Conservation (phyloP, 164 flowering plant genomes). For the Nymphaea colorata region DNA sequence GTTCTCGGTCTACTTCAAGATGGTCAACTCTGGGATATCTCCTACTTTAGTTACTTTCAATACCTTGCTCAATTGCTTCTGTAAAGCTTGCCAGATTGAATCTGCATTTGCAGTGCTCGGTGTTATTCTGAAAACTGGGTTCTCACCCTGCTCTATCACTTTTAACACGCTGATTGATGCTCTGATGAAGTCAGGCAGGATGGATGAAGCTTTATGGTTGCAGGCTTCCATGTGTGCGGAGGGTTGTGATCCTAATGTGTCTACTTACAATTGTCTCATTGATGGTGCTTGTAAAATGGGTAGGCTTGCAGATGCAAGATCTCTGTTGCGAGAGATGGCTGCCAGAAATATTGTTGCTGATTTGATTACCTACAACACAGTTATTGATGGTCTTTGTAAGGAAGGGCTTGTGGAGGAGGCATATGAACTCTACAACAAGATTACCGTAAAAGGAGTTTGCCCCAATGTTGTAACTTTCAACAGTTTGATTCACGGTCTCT, state of each 20-base stretch:
- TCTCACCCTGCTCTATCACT: conserved; percentile 15
- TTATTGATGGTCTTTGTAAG: conserved; percentile 19
- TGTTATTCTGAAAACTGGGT: conserved; percentile 19
- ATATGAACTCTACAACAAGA: conserved; percentile 5
- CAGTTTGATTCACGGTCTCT: conserved; percentile 18
- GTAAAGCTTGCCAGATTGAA: conserved; percentile 15
- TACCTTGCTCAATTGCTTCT: conserved; percentile 21
- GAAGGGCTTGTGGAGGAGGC: conserved; percentile 15
- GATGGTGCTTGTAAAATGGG: conserved; percentile 21
- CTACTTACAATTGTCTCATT: conserved; percentile 25
- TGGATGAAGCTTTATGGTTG: conserved; percentile 17
- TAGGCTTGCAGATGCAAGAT: conserved; percentile 14
- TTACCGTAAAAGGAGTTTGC: conserved; percentile 10
- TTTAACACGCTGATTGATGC: conserved; percentile 25
- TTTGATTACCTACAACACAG: conserved; percentile 12
- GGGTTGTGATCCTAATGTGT: conserved; percentile 20
- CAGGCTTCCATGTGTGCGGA: conserved; percentile 15
- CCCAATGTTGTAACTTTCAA: conserved; percentile 17
- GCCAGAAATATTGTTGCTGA: not conserved
- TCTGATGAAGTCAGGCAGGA: conserved; percentile 8
- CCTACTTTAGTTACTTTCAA: conserved; percentile 19
- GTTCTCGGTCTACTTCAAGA: conserved; percentile 8
- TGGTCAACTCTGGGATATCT: conserved; percentile 14
- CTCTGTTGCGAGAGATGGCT: conserved; percentile 11
- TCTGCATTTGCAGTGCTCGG: conserved; percentile 14